Base-by-base conservation (phyloP, 129 eudicot genomes). In the Smallanthus sonchifolius region DNA sequence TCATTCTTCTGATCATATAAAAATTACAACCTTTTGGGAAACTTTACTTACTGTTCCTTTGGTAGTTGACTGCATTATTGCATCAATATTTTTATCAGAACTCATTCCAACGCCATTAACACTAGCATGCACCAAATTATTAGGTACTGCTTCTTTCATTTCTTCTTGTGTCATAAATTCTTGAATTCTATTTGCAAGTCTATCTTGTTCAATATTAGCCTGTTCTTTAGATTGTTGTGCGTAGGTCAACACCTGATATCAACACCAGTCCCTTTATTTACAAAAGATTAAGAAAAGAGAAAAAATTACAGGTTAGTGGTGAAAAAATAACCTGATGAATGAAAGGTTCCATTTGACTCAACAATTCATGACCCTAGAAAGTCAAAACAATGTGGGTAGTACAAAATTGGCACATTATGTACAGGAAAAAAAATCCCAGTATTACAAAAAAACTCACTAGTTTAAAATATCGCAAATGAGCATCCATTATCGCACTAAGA, bases 401-500 rank as follows among this genome's bases (percentile, higher is more conserved):
- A 69, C 37, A 52, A 17, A 11, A 19, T 42, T 30, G 10, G 48
- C 66, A 72, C 6, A 64, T 40, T 14, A 4, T 56, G 11, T 59
- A 59, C 39, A 59, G 16, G 28, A 64, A 2, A 63, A 6, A 64
- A 32, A 52, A 39, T 59, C 7, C 3, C 37, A 30, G 32, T 28
- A 20, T 56, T 56, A 56, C 36, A 24, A 48, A 48, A 73, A 20
- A 60, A 74, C 85, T 4, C 73, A 94, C 98, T 96, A 88, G 82
- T 84, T 94, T 94, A 68, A 86, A 94, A 77, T 90, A 94, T 86
- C 98, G 85, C 38, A 94, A 87, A 84, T 94, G 98, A 67, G 97
- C 96, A 83, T 94, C 98, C 98, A 94, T 94, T 66, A 94, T 88
- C 40, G 98, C 98, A 78, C 98, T 91, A 62, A 94, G 83, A 39